These are phyloP conservation scores for Asterionellopsis glacialis DNA, from an alignment of 108 stramenopile species.

Conservation along the genomic window DNA sequence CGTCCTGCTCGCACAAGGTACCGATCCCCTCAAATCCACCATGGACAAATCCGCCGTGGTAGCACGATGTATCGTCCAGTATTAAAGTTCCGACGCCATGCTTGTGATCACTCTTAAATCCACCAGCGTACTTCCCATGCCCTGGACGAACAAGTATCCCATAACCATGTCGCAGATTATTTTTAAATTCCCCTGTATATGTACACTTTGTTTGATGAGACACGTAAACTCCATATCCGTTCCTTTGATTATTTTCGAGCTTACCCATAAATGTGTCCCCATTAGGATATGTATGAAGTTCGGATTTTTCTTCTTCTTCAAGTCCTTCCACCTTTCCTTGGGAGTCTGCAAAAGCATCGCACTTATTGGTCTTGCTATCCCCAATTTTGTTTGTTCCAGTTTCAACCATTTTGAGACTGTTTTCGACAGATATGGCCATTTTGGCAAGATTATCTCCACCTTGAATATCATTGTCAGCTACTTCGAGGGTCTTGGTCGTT, in stretches of 20 bases:
- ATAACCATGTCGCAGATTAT: background rate
- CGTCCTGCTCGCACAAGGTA: conserved; percentile 7
- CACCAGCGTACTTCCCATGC: conserved; percentile 7
- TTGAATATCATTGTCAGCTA: conserved; percentile 18
- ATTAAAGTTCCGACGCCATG: conserved; percentile 5
- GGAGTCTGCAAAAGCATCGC: conserved; percentile 30
- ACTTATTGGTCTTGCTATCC: conserved; percentile 44
- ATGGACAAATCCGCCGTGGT: conserved; percentile 1
- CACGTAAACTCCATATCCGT: conserved; percentile 6
- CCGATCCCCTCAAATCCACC: conserved; percentile 6
- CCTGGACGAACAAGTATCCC: conserved; percentile 2
- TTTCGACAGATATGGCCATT: background rate
- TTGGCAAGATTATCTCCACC: conserved; percentile 37
- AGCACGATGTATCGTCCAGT: background rate
- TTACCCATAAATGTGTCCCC: conserved; percentile 6
- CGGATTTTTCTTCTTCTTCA: conserved; percentile 19
- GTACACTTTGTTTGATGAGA: background rate
- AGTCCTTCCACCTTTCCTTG: no score
- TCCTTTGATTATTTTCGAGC: conserved; percentile 1
- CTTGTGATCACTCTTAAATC: background rate
- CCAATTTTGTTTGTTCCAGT: conserved; percentile 29
- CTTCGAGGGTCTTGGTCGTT: background rate
- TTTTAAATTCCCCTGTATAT: conserved; percentile 2
- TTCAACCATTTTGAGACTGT: conserved; percentile 10
- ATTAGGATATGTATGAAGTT: conserved; percentile 6